These are phyloP conservation scores for Thecaphora frezii DNA, from an alignment of 1,284 basidiomycete species.

Conservation along the genomic window DNA sequence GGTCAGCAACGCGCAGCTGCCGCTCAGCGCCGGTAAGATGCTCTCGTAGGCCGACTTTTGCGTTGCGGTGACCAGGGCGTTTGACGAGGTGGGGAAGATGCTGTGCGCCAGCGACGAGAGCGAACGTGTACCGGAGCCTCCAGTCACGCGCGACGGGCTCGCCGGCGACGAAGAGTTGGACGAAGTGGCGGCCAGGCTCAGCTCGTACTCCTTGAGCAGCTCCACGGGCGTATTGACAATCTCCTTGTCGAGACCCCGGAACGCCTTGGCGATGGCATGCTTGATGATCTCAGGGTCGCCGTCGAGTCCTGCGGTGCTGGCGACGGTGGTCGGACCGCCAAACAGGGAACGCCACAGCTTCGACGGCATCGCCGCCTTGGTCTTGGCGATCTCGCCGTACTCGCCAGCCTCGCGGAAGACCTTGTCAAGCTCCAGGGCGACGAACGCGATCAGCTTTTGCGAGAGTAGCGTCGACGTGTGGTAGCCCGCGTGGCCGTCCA, in stretches of 20 bases:
- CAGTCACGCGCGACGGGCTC: background rate
- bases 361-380: conserved; percentile 48
- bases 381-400: conserved; percentile 51
- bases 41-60: conserved; percentile 53
- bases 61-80: conserved; percentile 45
- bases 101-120: conserved; percentile 52
- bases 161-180: conserved; percentile 30
- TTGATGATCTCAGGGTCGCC: conserved; percentile 69
- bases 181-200: conserved; percentile 61
- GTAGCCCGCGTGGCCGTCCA: conserved; percentile 87
- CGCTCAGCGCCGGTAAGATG: conserved; percentile 52
- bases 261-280: conserved; percentile 75
- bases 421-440: conserved; percentile 73
- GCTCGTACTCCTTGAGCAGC: conserved; percentile 65
- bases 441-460: conserved; percentile 80
- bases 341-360: conserved; percentile 53
- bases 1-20: conserved; percentile 54
- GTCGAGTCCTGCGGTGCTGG: conserved; percentile 59
- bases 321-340: conserved; percentile 21
- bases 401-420: conserved; percentile 61
- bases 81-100: conserved; percentile 50
- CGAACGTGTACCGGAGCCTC: conserved; percentile 15
- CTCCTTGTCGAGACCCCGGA: conserved; percentile 75
- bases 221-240: conserved; percentile 74
- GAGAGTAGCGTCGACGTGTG: conserved; percentile 84